Evolutionary conservation across 495 filamentous ascomycete genomes (phyloP).

Genomic region (Neurospora sp.): DNA sequence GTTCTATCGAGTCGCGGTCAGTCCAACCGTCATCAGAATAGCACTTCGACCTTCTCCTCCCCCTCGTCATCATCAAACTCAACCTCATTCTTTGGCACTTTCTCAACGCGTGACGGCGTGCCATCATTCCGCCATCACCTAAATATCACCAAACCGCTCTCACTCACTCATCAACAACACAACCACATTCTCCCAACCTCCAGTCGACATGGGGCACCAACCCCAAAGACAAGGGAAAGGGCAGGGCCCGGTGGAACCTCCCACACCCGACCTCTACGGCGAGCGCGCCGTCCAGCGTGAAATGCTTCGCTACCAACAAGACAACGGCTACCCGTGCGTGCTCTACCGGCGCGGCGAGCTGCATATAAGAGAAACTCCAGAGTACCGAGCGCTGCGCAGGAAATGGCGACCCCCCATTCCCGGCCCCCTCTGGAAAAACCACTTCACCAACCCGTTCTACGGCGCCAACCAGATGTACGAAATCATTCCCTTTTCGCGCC

Average conservation of each 20-base stretch:
- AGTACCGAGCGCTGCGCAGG: background rate
- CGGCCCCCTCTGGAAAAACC: background rate
- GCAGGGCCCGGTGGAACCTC: background rate
- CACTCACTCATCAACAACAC: background rate
- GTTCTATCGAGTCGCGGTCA: conserved; percentile 34
- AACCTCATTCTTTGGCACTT: background rate
- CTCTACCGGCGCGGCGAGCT: background rate
- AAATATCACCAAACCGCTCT: background rate
- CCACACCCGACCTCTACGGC: background rate
- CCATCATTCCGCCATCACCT: background rate
- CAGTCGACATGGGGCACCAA: background rate
- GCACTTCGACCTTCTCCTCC: background rate
- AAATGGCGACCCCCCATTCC: background rate
- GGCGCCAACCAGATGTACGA: background rate
- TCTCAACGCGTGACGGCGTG: background rate
- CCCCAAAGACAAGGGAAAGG: background rate
- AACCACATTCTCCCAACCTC: background rate
- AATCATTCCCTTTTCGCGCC: background rate
- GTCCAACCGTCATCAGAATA: conserved; percentile 2
- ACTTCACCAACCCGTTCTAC: background rate
- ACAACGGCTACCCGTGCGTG: background rate
- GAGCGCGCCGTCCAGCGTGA: background rate
- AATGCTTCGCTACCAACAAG: background rate
- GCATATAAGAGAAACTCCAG: background rate
- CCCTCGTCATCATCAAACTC: background rate